Evolutionary conservation across 2,329 filamentous ascomycete species (phyloP).

Genomic region (Cercospora zeina): DNA sequence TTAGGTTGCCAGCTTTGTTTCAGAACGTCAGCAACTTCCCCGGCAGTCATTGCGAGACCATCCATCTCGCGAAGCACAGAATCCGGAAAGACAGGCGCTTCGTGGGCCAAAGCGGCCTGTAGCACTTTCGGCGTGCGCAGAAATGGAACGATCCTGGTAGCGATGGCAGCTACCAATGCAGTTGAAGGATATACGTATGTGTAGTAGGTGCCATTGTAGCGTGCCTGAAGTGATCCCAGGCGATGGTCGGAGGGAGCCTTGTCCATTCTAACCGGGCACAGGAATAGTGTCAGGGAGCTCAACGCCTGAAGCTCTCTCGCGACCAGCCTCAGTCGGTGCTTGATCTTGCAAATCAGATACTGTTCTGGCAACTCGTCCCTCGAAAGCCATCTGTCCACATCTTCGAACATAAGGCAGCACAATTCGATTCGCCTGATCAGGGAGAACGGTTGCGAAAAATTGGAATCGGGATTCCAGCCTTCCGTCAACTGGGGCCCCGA

Average conservation of each 20-base stretch:
- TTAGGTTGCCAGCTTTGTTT: too few species aligned
- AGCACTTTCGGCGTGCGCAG: neutral
- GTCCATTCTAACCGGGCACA: neutral
- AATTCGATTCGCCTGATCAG: neutral
- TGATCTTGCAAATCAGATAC: neutral
- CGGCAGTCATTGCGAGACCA: too few species aligned
- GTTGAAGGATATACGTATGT: neutral
- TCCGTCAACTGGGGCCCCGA: neutral
- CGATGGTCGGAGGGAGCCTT: too few species aligned
- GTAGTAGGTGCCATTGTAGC: neutral
- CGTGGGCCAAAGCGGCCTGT: neutral
- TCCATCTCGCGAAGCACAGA: too few species aligned
- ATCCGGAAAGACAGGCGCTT: too few species aligned
- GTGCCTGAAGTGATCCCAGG: too few species aligned
- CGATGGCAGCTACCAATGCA: neutral
- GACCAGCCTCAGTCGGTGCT: neutral
- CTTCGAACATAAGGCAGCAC: neutral
- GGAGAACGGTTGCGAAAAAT: neutral
- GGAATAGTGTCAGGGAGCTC: neutral
- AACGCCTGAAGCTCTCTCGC: neutral
- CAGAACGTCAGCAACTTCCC: too few species aligned
- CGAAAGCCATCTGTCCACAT: neutral
- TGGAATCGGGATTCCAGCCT: neutral
- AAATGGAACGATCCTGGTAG: neutral
- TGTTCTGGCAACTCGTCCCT: neutral